These are phyloP conservation scores for Fusarium veterinarium DNA, from an alignment of 2,329 filamentous ascomycete genomes.

Conservation along the genomic window DNA sequence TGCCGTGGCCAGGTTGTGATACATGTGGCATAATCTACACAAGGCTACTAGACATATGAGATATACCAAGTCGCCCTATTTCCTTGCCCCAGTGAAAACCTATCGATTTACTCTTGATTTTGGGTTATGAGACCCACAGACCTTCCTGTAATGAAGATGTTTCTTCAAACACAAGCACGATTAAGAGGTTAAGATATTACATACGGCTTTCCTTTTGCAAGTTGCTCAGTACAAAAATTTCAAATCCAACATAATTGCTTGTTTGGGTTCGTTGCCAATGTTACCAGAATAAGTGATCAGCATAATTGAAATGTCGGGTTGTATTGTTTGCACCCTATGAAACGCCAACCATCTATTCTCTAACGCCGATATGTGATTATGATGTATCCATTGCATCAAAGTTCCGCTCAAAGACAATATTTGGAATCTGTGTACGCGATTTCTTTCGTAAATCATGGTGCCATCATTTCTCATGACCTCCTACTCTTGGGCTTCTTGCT, in stretches of 20 bases:
- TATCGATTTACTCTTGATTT: background rate
- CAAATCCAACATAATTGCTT: too few relatives aligned
- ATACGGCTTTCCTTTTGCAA: background rate
- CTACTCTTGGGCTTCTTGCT: slow-evolving; percentile 52
- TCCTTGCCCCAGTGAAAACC: background rate
- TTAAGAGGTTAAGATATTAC: background rate
- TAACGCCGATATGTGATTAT: slow-evolving; percentile 23
- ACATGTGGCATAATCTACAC: background rate
- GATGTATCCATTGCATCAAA: slow-evolving; percentile 1
- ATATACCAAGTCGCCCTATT: background rate
- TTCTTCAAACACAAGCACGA: background rate
- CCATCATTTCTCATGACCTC: slow-evolving; percentile 41
- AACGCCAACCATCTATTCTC: slow-evolving; percentile 23
- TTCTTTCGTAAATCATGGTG: slow-evolving; percentile 19
- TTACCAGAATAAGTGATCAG: background rate
- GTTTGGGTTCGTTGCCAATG: background rate
- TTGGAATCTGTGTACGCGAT: slow-evolving; percentile 4
- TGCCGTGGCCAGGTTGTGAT: background rate
- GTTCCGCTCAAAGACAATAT: slow-evolving; percentile 23
- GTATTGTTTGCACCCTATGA: slow-evolving; percentile 21
- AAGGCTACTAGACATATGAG: background rate
- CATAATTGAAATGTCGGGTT: slow-evolving; percentile 2
- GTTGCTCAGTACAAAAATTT: background rate
- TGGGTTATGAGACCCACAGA: background rate
- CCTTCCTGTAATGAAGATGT: too few relatives aligned